These are phyloP conservation scores for Wickerhamomyces sp. DNA, from an alignment of 1,139 yeast species.

Conservation along the genomic window DNA sequence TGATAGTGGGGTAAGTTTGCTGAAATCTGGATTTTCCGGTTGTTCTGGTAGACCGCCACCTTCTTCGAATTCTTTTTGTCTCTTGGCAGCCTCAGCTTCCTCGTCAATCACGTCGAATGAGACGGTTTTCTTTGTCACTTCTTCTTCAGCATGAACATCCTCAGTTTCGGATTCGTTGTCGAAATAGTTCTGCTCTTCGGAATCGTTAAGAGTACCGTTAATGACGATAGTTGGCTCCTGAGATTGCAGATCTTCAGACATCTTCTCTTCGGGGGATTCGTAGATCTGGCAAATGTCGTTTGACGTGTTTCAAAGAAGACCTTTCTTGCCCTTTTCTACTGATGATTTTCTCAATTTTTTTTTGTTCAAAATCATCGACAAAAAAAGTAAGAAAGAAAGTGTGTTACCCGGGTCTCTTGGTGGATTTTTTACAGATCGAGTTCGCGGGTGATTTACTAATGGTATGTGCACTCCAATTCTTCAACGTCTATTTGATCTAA, in stretches of 20 bases:
- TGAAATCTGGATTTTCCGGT: constrained; percentile 81
- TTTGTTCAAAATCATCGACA: not conserved
- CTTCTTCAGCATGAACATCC: constrained; percentile 29
- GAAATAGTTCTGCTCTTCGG: constrained; percentile 39
- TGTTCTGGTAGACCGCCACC: constrained; percentile 99
- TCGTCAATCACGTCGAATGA: constrained; percentile 73
- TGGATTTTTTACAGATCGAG: too few species aligned
- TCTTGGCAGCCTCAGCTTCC: constrained; percentile 62
- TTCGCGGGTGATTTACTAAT: too few species aligned
- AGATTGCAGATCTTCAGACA: constrained; percentile 68
- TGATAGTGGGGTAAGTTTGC: constrained; percentile 74
- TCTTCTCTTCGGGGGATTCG: too few species aligned
- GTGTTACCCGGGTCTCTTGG: constrained; percentile 6
- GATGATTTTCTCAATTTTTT: too few species aligned
- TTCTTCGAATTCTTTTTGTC: constrained; percentile 85
- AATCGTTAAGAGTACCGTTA: constrained; percentile 58
- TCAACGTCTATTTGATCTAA: too few species aligned
- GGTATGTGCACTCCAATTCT: too few species aligned
- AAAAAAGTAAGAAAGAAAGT: not conserved
- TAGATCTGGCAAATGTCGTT: not conserved
- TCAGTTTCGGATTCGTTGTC: constrained; percentile 30
- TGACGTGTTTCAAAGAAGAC: not conserved
- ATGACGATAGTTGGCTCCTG: constrained; percentile 83
- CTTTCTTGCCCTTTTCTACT: not conserved
- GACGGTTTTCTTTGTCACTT: constrained; percentile 65